Percentiles rank a stretch among this genome's conserved stretches.
phyloP scores from a whole-genome alignment of 371 early-diverging fungal genomes.

The Coemansia linderi region DNA sequence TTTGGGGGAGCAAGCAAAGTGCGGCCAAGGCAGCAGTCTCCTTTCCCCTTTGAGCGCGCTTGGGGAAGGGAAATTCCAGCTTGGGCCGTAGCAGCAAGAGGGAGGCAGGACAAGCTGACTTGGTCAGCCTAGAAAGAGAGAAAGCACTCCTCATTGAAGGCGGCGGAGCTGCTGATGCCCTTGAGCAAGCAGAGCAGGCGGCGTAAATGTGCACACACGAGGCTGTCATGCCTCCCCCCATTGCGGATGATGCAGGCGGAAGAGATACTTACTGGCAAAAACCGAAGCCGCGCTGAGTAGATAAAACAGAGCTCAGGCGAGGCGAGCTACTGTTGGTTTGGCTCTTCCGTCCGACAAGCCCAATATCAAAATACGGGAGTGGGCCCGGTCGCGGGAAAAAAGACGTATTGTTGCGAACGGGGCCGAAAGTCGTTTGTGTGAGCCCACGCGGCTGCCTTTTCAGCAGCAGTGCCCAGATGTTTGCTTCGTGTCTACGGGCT shows the following conservation, averaged over 20 bases:
- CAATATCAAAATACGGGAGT: constrained; percentile 11
- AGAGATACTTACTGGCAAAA: background rate
- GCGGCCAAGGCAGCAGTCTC: constrained; percentile 2
- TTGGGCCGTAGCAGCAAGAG: constrained; percentile 6
- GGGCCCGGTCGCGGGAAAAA: constrained; percentile 5
- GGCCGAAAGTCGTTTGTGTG: background rate
- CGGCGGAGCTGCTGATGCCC: background rate
- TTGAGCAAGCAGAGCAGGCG: background rate
- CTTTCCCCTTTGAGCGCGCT: background rate
- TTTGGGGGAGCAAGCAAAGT: constrained; percentile 11
- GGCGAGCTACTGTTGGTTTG: background rate
- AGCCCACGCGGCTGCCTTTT: constrained; percentile 2
- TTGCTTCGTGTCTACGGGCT: background rate
- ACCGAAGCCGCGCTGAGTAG: background rate
- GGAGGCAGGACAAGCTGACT: background rate
- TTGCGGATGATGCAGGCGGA: constrained; percentile 8
- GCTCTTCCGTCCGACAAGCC: background rate
- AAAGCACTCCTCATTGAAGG: background rate
- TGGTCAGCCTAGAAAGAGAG: constrained; percentile 1
- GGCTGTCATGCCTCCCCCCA: constrained; percentile 7
- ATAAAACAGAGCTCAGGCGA: background rate
- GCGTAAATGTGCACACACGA: background rate
- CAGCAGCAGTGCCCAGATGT: constrained; percentile 1
- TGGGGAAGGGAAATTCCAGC: constrained; percentile 1
- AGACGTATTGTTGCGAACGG: background rate